Conservation (phyloP, 1,139 yeast species). For the Citeromyces hawaiiensis region DNA sequence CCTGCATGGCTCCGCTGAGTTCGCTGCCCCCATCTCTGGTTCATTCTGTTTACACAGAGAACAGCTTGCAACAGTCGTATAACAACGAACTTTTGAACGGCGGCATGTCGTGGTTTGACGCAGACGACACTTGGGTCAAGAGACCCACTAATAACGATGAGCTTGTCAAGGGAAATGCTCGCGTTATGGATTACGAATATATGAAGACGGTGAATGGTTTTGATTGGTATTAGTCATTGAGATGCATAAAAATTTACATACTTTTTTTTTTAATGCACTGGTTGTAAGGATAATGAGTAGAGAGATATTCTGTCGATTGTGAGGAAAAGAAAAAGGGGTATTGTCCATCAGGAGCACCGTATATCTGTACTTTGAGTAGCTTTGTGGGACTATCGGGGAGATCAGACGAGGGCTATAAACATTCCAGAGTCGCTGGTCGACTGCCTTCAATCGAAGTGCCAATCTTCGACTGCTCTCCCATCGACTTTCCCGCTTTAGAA, state of each 20-base stretch:
- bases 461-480: too few species aligned
- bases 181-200: constrained; percentile 1
- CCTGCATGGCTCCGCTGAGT: background rate
- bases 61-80: background rate
- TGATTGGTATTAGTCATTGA: constrained; percentile 1
- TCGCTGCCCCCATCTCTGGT: constrained; percentile 1
- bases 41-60: background rate
- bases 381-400: too few species aligned
- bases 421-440: too few species aligned
- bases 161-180: background rate
- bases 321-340: too few species aligned
- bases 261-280: background rate
- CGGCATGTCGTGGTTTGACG: constrained; percentile 1
- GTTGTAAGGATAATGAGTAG: background rate
- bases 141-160: background rate
- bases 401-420: too few species aligned
- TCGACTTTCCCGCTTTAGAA: too few species aligned
- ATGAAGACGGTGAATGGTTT: constrained; percentile 1
- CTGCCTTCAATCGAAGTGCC: too few species aligned
- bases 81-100: constrained; percentile 1
- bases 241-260: background rate
- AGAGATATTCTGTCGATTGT: too few species aligned
- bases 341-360: too few species aligned
- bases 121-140: constrained; percentile 1
- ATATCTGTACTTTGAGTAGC: too few species aligned